Percentiles rank a stretch among this genome's conserved stretches.
Evolutionary conservation across 2,329 filamentous ascomycete species (phyloP).

Genomic region (Leptoxyphium fumago): DNA sequence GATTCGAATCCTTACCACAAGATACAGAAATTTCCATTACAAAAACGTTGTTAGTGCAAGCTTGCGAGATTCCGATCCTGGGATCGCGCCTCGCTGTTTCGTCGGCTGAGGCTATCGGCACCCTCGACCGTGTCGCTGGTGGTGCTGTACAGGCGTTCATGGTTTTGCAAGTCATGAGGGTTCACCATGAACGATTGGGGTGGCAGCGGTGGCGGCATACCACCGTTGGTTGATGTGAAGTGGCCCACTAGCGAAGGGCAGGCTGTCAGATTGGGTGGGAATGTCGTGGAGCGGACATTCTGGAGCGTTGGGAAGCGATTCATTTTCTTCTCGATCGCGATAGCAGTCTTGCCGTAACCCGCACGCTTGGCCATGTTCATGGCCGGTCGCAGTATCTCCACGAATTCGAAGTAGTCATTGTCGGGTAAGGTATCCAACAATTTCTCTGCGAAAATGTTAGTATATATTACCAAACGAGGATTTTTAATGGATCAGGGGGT

Average conservation of each 20-base stretch:
- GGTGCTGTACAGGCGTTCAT: conserved; percentile 12
- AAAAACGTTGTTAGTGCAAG: no score
- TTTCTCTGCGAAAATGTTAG: conserved; percentile 48
- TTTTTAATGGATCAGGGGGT: neutral
- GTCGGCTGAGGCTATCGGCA: conserved; percentile 13
- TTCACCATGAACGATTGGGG: conserved; percentile 11
- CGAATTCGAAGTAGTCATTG: conserved; percentile 27
- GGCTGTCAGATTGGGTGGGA: conserved; percentile 1
- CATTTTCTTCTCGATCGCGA: conserved; percentile 35
- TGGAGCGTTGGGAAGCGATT: conserved; percentile 1
- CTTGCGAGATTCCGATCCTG: neutral
- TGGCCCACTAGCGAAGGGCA: conserved; percentile 1
- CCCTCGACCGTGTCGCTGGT: conserved; percentile 22
- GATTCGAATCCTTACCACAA: no score
- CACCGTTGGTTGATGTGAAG: conserved; percentile 14
- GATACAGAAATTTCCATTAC: no score
- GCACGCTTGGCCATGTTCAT: conserved; percentile 29
- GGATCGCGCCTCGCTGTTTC: conserved; percentile 10
- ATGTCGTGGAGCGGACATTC: conserved; percentile 1
- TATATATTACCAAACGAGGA: neutral
- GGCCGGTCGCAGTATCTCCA: conserved; percentile 28
- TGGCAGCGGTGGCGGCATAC: conserved; percentile 13
- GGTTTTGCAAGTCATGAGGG: conserved; percentile 15
- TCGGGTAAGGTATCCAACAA: conserved; percentile 41
- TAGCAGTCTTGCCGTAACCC: conserved; percentile 30